These are phyloP conservation scores for Trichaptum fuscoviolaceum DNA, from an alignment of 768 basidiomycete species.

Conservation along the genomic window DNA sequence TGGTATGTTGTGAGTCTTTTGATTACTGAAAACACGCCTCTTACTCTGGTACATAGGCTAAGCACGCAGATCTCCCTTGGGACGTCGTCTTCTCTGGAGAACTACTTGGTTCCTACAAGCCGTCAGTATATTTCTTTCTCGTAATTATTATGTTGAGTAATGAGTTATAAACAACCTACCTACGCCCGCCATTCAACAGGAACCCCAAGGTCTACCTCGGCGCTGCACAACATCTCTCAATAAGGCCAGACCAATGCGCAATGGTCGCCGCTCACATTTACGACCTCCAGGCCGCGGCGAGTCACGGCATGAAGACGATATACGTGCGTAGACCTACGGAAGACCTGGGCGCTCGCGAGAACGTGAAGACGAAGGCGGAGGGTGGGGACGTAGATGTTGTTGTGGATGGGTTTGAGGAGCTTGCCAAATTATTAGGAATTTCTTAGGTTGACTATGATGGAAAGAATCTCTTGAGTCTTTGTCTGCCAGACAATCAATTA, in stretches of 20 bases:
- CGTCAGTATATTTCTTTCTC: conserved; percentile 34
- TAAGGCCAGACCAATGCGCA: conserved; percentile 44
- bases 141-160: no score
- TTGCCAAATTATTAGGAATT: conserved; percentile 26
- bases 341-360: conserved; percentile 24
- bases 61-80: conserved; percentile 57
- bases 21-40: background rate
- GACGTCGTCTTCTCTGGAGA: conserved; percentile 58
- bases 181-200: conserved; percentile 31
- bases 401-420: conserved; percentile 44
- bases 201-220: conserved; percentile 48
- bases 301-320: conserved; percentile 50
- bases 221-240: conserved; percentile 42
- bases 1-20: conserved; percentile 32
- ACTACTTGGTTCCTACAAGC: conserved; percentile 58
- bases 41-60: conserved; percentile 37
- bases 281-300: conserved; percentile 51
- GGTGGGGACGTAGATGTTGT: conserved; percentile 59
- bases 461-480: no score
- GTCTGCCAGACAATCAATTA: no score
- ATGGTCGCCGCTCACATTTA: conserved; percentile 63
- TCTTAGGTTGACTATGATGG: no score
- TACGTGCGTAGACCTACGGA: conserved; percentile 51
- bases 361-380: conserved; percentile 39
- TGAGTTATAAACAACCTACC: background rate